phyloP scores from a whole-genome alignment of 1,284 basidiomycete species.

The Inonotus hispidus region DNA sequence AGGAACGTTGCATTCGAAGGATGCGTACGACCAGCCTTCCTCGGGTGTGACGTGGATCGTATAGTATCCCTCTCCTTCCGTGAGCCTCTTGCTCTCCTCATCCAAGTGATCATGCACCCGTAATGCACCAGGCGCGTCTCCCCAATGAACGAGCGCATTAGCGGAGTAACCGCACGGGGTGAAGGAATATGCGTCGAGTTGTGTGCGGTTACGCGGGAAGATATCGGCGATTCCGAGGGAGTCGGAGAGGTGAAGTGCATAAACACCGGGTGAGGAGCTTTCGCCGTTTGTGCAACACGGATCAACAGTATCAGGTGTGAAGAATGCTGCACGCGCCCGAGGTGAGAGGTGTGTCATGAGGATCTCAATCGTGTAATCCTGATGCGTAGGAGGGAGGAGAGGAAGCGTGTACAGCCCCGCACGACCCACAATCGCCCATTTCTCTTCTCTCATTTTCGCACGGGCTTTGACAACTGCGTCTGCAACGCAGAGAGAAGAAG shows the following conservation, averaged over 20 bases:
- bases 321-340: conserved; percentile 74
- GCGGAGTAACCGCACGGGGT: conserved; percentile 95
- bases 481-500: conserved; percentile 15
- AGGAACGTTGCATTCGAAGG: conserved; percentile 98
- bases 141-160: conserved; percentile 84
- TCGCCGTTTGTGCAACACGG: conserved; percentile 30
- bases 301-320: conserved; percentile 41
- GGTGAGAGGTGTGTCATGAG: conserved; percentile 94
- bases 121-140: conserved; percentile 24
- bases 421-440: conserved; percentile 18
- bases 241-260: conserved; percentile 66
- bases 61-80: conserved; percentile 81
- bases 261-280: conserved; percentile 46
- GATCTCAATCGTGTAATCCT: conserved; percentile 96
- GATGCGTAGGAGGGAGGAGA: conserved; percentile 28
- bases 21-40: conserved; percentile 95
- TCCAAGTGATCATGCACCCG: conserved; percentile 10
- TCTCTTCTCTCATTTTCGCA: conserved; percentile 10
- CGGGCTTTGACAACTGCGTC: conserved; percentile 10
- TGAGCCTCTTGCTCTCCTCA: neutral
- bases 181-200: conserved; percentile 92
- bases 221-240: conserved; percentile 80
- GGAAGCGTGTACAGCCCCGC: conserved; percentile 17
- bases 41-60: conserved; percentile 99
- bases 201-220: conserved; percentile 75